These are phyloP conservation scores for Sophora flavescens DNA, from an alignment of 306 rosid genomes.

Conservation along the genomic window DNA sequence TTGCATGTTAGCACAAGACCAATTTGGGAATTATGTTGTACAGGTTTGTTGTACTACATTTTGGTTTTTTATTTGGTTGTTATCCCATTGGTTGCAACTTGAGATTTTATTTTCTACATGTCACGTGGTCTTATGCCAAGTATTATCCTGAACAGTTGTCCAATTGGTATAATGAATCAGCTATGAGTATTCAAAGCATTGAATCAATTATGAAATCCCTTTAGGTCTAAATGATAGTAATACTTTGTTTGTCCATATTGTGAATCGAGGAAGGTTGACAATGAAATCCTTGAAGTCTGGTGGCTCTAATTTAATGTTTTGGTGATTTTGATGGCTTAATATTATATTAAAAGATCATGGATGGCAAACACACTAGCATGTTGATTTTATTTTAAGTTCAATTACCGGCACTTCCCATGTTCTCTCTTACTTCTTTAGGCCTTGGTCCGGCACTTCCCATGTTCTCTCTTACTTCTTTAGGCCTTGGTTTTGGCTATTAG, in stretches of 20 bases:
- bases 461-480: background rate
- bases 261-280: conserved; percentile 11
- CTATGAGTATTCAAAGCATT: background rate
- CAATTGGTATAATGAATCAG: conserved; percentile 6
- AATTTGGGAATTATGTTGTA: conserved; percentile 95
- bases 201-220: background rate
- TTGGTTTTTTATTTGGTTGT: conserved; percentile 15
- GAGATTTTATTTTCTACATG: conserved; percentile 42
- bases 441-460: too few species aligned
- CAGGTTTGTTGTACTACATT: conserved; percentile 70
- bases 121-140: background rate
- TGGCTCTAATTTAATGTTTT: background rate
- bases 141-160: background rate
- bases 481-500: conserved; percentile 8
- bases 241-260: background rate
- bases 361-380: background rate
- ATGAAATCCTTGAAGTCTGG: background rate
- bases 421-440: background rate
- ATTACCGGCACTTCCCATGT: background rate
- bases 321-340: background rate
- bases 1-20: conserved; percentile 94
- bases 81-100: background rate
- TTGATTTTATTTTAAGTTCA: background rate
- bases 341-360: background rate
- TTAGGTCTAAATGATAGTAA: conserved; percentile 16